Evolutionary conservation across 2,329 filamentous ascomycete genomes (phyloP).

Genomic region (Acephala macrosclerotiorum): DNA sequence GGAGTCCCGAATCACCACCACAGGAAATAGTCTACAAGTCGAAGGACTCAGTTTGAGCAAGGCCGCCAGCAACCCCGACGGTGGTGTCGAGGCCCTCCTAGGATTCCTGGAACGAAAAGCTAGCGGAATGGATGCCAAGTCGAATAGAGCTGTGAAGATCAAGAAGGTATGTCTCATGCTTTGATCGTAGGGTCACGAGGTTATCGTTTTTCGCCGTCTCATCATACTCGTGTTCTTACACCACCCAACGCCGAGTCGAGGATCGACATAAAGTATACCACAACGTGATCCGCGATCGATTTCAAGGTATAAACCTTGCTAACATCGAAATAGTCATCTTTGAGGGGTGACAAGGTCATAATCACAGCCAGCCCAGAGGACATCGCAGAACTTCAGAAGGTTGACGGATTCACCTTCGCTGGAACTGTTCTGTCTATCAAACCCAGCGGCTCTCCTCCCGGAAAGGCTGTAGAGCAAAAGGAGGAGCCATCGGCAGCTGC

Average conservation of each 20-base stretch:
- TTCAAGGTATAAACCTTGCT: slow-evolving; percentile 59
- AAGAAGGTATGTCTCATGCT: slow-evolving; percentile 76
- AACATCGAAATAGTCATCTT: slow-evolving; percentile 73
- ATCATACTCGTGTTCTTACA: slow-evolving; percentile 50
- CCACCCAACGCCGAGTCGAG: slow-evolving; percentile 43
- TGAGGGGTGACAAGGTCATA: slow-evolving; percentile 73
- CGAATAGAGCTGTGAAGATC: slow-evolving; percentile 62
- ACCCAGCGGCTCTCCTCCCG: slow-evolving; percentile 45
- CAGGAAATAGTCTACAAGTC: slow-evolving; percentile 50
- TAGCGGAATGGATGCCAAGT: slow-evolving; percentile 57
- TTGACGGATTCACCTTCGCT: slow-evolving; percentile 75
- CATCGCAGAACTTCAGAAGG: slow-evolving; percentile 67
- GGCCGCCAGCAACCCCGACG: slow-evolving; percentile 69
- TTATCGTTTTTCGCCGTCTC: slow-evolving; percentile 46
- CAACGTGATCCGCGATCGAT: slow-evolving; percentile 39
- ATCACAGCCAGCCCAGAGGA: slow-evolving; percentile 72
- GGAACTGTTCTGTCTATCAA: slow-evolving; percentile 65
- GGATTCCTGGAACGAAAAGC: slow-evolving; percentile 77
- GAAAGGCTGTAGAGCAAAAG: slow-evolving; percentile 40
- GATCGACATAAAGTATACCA: slow-evolving; percentile 36
- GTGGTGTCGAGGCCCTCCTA: slow-evolving; percentile 70
- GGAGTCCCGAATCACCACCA: slow-evolving; percentile 38
- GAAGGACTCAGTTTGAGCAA: slow-evolving; percentile 73
- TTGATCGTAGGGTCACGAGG: slow-evolving; percentile 51
- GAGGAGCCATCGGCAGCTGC: slow-evolving; percentile 56